Conservation (phyloP, 805 yeast genomes). For the Metschnikowia chrysomelidarum region DNA sequence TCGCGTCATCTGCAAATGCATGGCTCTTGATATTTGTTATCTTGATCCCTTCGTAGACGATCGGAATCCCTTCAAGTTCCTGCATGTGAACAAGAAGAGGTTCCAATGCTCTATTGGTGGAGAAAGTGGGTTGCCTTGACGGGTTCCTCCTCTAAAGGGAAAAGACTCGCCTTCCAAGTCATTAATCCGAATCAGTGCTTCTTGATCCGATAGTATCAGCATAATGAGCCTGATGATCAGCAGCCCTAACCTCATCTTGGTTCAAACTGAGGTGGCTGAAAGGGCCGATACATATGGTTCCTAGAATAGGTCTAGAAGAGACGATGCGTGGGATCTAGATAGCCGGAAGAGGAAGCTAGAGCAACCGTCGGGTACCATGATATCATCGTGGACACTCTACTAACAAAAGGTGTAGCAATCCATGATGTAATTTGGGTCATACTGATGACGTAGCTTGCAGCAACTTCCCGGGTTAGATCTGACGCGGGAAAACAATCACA, state of each 20-base stretch:
- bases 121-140: constrained; percentile 10
- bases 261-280: too few relatives aligned
- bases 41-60: constrained; percentile 1
- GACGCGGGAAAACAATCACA: too few relatives aligned
- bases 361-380: too few relatives aligned
- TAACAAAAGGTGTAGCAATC: too few relatives aligned
- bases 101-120: constrained; percentile 9
- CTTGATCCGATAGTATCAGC: constrained; percentile 7
- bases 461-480: too few relatives aligned
- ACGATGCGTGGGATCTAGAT: too few relatives aligned
- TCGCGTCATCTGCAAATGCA: constrained; percentile 11
- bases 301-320: too few relatives aligned
- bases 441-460: too few relatives aligned
- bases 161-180: constrained; percentile 2
- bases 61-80: not conserved
- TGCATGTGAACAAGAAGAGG: constrained; percentile 4
- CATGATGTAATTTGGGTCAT: too few relatives aligned
- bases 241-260: constrained; percentile 1
- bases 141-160: constrained; percentile 4
- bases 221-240: constrained; percentile 1
- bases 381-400: too few relatives aligned
- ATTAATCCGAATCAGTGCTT: constrained; percentile 5
- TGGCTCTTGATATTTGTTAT: constrained; percentile 4
- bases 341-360: too few relatives aligned
- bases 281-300: too few relatives aligned